phyloP scores from a whole-genome alignment of 1,284 basidiomycete genomes.

The Ganoderma leucocontextum region DNA sequence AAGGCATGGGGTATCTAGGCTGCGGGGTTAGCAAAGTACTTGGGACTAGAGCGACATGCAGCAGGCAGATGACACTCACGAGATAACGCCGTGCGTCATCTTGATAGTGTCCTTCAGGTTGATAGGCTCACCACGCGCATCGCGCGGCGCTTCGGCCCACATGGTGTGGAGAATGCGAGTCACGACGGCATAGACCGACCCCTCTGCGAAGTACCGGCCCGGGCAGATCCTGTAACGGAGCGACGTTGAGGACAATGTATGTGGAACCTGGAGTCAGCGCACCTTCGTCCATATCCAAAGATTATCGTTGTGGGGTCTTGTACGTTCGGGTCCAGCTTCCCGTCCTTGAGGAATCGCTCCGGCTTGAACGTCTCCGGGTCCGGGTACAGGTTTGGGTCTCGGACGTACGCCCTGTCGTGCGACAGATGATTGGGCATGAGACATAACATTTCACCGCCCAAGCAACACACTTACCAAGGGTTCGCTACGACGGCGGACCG shows the following conservation, averaged over 20 bases:
- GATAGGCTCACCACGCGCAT: slow-evolving; percentile 13
- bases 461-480: slow-evolving; percentile 23
- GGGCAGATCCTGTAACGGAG: slow-evolving; percentile 24
- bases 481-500: slow-evolving; percentile 34
- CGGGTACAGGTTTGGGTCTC: slow-evolving; percentile 24
- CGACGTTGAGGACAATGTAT: not conserved
- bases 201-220: slow-evolving; percentile 25
- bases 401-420: slow-evolving; percentile 24
- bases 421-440: not conserved
- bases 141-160: slow-evolving; percentile 10
- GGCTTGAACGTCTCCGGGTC: slow-evolving; percentile 33
- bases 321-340: slow-evolving; percentile 19
- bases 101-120: slow-evolving; percentile 1
- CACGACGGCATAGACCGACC: slow-evolving; percentile 18
- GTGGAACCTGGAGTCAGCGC: not conserved
- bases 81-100: slow-evolving; percentile 12
- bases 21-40: not conserved
- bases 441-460: not conserved
- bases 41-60: not conserved
- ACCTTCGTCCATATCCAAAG: slow-evolving; percentile 37
- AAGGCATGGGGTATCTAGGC: slow-evolving; percentile 66
- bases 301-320: slow-evolving; percentile 20
- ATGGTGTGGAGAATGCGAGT: slow-evolving; percentile 19
- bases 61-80: slow-evolving; percentile 4
- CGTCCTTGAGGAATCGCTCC: slow-evolving; percentile 31